Base-by-base conservation (phyloP, 2,329 filamentous ascomycete genomes). In the Ceratocystiopsis minuta region DNA sequence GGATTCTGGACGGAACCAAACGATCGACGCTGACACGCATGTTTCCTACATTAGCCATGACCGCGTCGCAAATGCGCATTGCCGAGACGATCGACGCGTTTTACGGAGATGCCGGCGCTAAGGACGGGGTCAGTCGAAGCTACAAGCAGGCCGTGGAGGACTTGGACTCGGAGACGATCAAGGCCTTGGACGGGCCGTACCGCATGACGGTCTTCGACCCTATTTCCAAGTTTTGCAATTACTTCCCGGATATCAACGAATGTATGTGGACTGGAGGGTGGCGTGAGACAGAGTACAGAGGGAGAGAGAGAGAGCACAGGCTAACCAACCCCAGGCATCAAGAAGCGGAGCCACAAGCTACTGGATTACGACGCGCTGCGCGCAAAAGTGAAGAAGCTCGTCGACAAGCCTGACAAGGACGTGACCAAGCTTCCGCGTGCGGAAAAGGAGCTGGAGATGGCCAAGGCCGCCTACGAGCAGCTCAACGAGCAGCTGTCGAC, bases 131-230 rank as follows among this genome's bases (percentile, higher is more conserved):
- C 45, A 92, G 83, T 61, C 75, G 88, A 57, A 93, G 84, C 58
- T 98, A 98, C 67, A 98, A 96, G 63, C 87, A 96, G 60, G 90
- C 90, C 10, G 92, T 98, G 16, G 90, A 95, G 57, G 90, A 98
- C 57, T 72, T 98, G 39, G 92, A 98, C 59, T 82, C 90, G 41
- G 92, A 98, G 61, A 98, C 90, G 1, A 95, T 98, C 63, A 98
- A 98, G 61, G 90, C 90, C 7, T 69, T 98, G 49, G 90, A 98
- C 61, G 90, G 90, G 4, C 92, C 90, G 38, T 98, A 95, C 63
- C 75, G 83, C 60, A 81, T 82, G 36, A 96, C 90, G 6, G 90
- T 98, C 24, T 72, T 98, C 38, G 90, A 98, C 53, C 90, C 90
- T 36, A 98, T 98, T 58, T 80, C 80, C 49, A 76, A 87, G 50